Evolutionary conservation across 768 basidiomycete genomes (phyloP).

Genomic region (Trametes gibbosa): DNA sequence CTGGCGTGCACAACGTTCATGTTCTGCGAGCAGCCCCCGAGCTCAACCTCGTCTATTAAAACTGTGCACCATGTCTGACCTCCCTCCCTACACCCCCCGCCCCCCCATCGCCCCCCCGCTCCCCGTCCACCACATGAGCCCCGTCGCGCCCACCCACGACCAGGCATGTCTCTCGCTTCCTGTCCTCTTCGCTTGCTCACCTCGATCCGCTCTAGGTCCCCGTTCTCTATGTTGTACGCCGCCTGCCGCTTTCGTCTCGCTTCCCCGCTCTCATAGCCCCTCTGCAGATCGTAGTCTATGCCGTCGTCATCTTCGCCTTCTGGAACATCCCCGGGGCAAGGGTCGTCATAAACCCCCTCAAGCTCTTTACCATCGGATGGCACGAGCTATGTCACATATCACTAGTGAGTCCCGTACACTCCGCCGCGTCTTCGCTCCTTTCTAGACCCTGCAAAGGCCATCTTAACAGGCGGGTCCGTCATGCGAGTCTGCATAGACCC

Average conservation of each 20-base stretch:
- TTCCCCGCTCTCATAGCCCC: background rate
- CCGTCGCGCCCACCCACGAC: slow-evolving; percentile 65
- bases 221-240: slow-evolving; percentile 71
- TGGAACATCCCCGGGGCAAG: slow-evolving; percentile 85
- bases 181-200: slow-evolving; percentile 20
- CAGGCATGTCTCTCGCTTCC: slow-evolving; percentile 47
- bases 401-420: slow-evolving; percentile 47
- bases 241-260: background rate
- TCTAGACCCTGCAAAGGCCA: slow-evolving; percentile 47
- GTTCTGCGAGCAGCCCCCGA: too few species aligned
- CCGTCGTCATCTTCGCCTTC: slow-evolving; percentile 81
- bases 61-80: slow-evolving; percentile 24
- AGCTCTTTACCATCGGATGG: slow-evolving; percentile 85
- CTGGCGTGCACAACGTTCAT: too few species aligned
- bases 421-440: background rate
- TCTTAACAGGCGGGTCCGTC: slow-evolving; percentile 77
- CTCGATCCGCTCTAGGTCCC: slow-evolving; percentile 48
- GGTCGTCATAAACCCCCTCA: slow-evolving; percentile 78
- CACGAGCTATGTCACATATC: slow-evolving; percentile 86
- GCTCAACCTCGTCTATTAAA: slow-evolving; percentile 18
- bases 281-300: slow-evolving; percentile 74
- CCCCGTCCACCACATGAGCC: slow-evolving; percentile 33
- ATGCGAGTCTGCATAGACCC: slow-evolving; percentile 83
- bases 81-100: slow-evolving; percentile 33
- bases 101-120: slow-evolving; percentile 32